phyloP scores from a whole-genome alignment of 345 rosid species.

The Raphanus sativus region DNA sequence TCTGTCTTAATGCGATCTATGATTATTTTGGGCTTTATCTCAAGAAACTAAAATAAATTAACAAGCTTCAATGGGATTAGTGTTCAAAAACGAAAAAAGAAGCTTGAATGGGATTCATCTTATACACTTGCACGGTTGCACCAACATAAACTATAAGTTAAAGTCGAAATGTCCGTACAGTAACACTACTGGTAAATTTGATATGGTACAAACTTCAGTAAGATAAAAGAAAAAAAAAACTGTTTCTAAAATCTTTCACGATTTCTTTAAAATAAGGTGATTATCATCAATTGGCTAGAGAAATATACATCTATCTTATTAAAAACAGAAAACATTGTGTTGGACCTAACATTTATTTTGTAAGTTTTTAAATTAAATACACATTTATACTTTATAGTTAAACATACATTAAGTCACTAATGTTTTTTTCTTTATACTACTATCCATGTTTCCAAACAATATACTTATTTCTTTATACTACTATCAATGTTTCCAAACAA shows the following conservation, averaged over 20 bases:
- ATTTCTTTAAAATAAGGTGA: neutral
- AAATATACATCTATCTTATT: neutral
- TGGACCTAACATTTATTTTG: no score
- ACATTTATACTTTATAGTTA: no score
- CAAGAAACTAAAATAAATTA: neutral
- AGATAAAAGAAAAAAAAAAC: neutral
- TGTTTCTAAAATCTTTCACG: neutral
- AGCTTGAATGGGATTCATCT: neutral
- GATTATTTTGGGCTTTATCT: neutral
- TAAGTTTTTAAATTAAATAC: no score
- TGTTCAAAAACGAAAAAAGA: no score
- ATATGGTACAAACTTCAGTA: neutral
- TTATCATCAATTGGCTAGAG: neutral
- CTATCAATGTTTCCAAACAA: no score
- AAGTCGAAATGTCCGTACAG: neutral
- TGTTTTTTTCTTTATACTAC: no score
- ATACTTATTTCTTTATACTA: no score
- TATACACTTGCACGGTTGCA: neutral
- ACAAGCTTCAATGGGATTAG: neutral
- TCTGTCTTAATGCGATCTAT: neutral
- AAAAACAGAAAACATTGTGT: no score
- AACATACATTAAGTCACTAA: no score
- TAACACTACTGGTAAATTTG: neutral
- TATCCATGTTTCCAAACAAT: no score
- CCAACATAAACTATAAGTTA: neutral